phyloP scores from a whole-genome alignment of 192 early-diverging fungal genomes.

The Podila minutissima region DNA sequence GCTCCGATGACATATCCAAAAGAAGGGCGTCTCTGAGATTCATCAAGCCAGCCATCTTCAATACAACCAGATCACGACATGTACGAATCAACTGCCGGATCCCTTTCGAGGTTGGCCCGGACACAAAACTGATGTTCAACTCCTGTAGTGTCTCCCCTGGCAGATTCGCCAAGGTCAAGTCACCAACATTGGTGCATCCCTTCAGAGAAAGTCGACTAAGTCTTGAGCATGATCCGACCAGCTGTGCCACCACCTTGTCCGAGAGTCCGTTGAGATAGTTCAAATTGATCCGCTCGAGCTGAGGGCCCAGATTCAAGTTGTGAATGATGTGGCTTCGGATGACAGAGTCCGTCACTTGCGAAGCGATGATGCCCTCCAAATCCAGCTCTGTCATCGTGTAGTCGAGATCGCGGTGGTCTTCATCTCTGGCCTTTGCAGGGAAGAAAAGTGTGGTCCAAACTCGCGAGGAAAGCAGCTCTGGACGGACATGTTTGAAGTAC shows the following conservation, averaged over 20 bases:
- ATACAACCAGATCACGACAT: slow-evolving; percentile 16
- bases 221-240: slow-evolving; percentile 9
- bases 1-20: slow-evolving; percentile 19
- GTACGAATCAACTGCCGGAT: slow-evolving; percentile 11
- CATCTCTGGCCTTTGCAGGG: not conserved
- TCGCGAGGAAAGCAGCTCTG: slow-evolving; percentile 22
- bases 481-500: slow-evolving; percentile 12
- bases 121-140: slow-evolving; percentile 43
- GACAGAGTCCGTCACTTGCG: slow-evolving; percentile 27
- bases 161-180: slow-evolving; percentile 24
- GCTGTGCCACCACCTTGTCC: slow-evolving; percentile 19
- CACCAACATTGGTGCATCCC: slow-evolving; percentile 36
- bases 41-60: slow-evolving; percentile 29
- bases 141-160: slow-evolving; percentile 6
- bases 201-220: slow-evolving; percentile 22
- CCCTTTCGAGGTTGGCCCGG: slow-evolving; percentile 26
- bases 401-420: not conserved
- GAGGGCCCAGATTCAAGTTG: slow-evolving; percentile 16
- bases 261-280: slow-evolving; percentile 16
- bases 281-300: slow-evolving; percentile 25
- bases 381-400: slow-evolving; percentile 17
- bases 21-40: slow-evolving; percentile 27
- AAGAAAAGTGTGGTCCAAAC: slow-evolving; percentile 40
- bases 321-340: slow-evolving; percentile 9
- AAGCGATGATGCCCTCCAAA: slow-evolving; percentile 26